Evolutionary conservation across 768 basidiomycete species (phyloP), one percentile per base, ranked within the genome.

Genomic region (Peribolospora kevripleyi): DNA sequence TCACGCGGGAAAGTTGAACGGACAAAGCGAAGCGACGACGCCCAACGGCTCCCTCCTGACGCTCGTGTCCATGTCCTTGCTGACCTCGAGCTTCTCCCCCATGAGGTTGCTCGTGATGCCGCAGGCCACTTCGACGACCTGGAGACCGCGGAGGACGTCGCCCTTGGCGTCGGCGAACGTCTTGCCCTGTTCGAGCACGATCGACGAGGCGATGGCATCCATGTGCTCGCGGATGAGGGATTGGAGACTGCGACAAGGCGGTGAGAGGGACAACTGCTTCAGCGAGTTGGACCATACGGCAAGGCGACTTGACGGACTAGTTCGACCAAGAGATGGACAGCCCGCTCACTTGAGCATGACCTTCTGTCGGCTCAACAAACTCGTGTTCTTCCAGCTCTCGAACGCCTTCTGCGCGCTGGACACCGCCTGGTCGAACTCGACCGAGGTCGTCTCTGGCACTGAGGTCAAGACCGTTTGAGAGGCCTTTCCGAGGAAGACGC

Each of bases 161-260:
- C 91, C 91, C 60, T 86, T 85, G 0, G 91, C 91, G 69, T 98
- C 91, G 59, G 82, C 77, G 47, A 84, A 68, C 0, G 91, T 98
- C 71, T 95, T 95, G 11, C 91, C 91, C 68, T 97, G 91, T 66
- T 95, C 90, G 25, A 95, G 70, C 8, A 60, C 58, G 46, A 58
- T 57, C 1, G 52, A 86, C 47, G 72, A 74, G 0, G 88, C 90
- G 54, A 98, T 74, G 51, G 80, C 81, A 62, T 86, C 85, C 6
- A 80, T 75, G 65, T 95, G 79, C 65, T 84, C 72, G 48, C 88
- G 80, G 55, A 98, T 77, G 39, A 85, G 74, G 56, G 79, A 75
- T 65, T 95, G 91, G 40, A 97, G 74, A 61, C 90, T 95, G 59
- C 39, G 13, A 13, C 36, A 7, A 51, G 39, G 36, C 48, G 40